Percentiles rank a stretch among this genome's conserved stretches.
These are phyloP conservation scores for Talaromyces sp. DNA, from an alignment of 2,329 filamentous ascomycete genomes.

Conservation along the genomic window DNA sequence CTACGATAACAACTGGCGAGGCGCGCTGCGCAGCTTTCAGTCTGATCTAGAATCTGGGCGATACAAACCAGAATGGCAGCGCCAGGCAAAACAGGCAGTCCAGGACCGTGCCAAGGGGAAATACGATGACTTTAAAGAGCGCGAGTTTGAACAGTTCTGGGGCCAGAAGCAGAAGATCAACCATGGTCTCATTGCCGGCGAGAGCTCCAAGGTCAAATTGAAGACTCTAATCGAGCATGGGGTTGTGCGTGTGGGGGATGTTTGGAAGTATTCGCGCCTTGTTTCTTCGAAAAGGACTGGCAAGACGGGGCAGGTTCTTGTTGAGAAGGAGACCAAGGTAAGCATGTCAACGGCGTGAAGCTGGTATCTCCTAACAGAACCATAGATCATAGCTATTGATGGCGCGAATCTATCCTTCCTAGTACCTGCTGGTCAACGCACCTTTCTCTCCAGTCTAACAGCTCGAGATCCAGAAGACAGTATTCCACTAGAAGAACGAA, in stretches of 20 bases:
- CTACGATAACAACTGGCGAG: constrained; percentile 47
- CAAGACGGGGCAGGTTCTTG: constrained; percentile 19
- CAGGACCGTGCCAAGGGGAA: constrained; percentile 48
- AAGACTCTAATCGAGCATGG: constrained; percentile 31
- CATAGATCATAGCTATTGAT: constrained; percentile 31
- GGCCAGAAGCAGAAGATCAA: constrained; percentile 48
- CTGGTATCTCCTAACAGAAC: neutral
- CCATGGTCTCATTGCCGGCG: constrained; percentile 32
- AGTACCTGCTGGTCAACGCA: constrained; percentile 34
- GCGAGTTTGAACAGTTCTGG: constrained; percentile 54
- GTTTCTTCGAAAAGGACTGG: constrained; percentile 21
- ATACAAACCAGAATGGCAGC: constrained; percentile 55
- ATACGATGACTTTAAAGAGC: constrained; percentile 54
- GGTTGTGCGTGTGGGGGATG: constrained; percentile 34
- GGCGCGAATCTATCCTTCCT: constrained; percentile 30
- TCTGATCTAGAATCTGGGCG: constrained; percentile 52
- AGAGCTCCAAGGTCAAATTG: constrained; percentile 38
- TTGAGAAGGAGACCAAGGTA: constrained; percentile 43
- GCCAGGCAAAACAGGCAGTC: constrained; percentile 51
- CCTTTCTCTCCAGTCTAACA: constrained; percentile 24
- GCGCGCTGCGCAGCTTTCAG: constrained; percentile 52
- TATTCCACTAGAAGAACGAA: neutral
- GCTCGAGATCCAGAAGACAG: neutral
- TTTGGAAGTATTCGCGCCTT: constrained; percentile 35
- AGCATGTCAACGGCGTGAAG: constrained; percentile 5